Conservation (phyloP, 768 basidiomycete genomes). For the Termitomyces sp. region DNA sequence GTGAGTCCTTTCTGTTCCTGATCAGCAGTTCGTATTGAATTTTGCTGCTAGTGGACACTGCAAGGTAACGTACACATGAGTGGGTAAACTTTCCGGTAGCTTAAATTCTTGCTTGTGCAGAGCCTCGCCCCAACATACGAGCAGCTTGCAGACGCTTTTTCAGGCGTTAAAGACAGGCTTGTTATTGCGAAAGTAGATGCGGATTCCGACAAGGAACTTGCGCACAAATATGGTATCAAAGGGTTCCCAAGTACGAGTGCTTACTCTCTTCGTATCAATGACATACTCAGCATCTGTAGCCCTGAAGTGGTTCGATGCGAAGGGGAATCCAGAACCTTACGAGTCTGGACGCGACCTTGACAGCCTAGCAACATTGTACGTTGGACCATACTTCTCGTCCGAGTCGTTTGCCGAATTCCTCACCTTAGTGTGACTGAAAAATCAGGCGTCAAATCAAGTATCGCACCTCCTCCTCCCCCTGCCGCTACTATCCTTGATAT, state of each 20-base stretch:
- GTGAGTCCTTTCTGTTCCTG: slow-evolving; percentile 27
- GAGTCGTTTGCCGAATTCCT: not conserved
- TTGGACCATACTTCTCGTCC: slow-evolving; percentile 2
- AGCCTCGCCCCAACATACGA: slow-evolving; percentile 87
- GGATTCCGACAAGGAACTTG: slow-evolving; percentile 76
- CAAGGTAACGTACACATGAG: slow-evolving; percentile 48
- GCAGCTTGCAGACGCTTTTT: slow-evolving; percentile 84
- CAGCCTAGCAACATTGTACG: slow-evolving; percentile 70
- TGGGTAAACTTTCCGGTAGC: not conserved
- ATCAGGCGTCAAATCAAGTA: slow-evolving; percentile 79
- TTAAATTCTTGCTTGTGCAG: slow-evolving; percentile 28
- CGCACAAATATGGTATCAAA: slow-evolving; percentile 70
- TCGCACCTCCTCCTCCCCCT: slow-evolving; percentile 80
- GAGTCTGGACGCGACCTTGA: slow-evolving; percentile 80
- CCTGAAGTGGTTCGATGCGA: slow-evolving; percentile 83
- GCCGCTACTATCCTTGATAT: slow-evolving; percentile 62
- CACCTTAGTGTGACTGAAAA: slow-evolving; percentile 60
- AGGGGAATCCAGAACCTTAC: slow-evolving; percentile 65
- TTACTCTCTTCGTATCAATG: not conserved
- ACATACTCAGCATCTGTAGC: slow-evolving; percentile 39
- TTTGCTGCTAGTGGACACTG: slow-evolving; percentile 63
- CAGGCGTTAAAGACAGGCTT: slow-evolving; percentile 74
- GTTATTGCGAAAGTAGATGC: slow-evolving; percentile 91
- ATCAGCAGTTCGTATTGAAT: not conserved
- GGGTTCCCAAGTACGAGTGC: slow-evolving; percentile 78